Percentiles rank a stretch among this genome's conserved stretches.
These are phyloP conservation scores for Crotalaria pallida DNA, from an alignment of 306 rosid species.

Conservation along the genomic window DNA sequence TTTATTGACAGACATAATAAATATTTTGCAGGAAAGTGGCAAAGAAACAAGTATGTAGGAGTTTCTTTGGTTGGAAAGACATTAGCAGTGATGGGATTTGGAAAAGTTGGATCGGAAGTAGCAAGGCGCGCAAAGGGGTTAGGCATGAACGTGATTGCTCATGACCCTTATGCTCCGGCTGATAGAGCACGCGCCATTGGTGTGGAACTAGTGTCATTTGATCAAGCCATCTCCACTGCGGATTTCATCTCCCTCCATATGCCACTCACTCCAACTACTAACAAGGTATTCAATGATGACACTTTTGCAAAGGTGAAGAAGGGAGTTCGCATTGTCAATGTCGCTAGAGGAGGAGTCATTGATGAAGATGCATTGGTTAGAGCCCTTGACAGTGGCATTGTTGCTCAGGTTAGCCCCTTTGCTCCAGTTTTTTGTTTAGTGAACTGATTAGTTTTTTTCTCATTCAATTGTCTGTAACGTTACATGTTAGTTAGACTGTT, in stretches of 20 bases:
- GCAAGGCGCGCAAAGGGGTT: slow-evolving; percentile 88
- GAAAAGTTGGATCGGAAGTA: slow-evolving; percentile 92
- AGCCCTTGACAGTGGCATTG: slow-evolving; percentile 78
- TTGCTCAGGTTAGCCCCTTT: slow-evolving; percentile 62
- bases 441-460: not conserved
- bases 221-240: slow-evolving; percentile 63
- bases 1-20: not conserved
- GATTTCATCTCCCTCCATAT: slow-evolving; percentile 89
- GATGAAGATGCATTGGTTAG: slow-evolving; percentile 80
- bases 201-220: slow-evolving; percentile 77
- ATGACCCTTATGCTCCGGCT: slow-evolving; percentile 89
- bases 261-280: slow-evolving; percentile 84
- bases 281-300: slow-evolving; percentile 62
- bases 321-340: slow-evolving; percentile 75
- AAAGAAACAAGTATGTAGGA: slow-evolving; percentile 82
- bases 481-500: not conserved
- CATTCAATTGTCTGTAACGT: not conserved
- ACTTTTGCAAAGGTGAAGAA: slow-evolving; percentile 75
- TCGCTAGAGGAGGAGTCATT: slow-evolving; percentile 90
- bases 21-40: slow-evolving; percentile 64
- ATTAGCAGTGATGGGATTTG: slow-evolving; percentile 80
- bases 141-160: slow-evolving; percentile 86
- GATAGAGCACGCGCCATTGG: slow-evolving; percentile 93
- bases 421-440: not conserved
- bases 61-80: slow-evolving; percentile 94